Percentiles rank a stretch among this genome's conserved stretches.
phyloP scores from a whole-genome alignment of 768 basidiomycete genomes.

The Lactarius deliciosus region DNA sequence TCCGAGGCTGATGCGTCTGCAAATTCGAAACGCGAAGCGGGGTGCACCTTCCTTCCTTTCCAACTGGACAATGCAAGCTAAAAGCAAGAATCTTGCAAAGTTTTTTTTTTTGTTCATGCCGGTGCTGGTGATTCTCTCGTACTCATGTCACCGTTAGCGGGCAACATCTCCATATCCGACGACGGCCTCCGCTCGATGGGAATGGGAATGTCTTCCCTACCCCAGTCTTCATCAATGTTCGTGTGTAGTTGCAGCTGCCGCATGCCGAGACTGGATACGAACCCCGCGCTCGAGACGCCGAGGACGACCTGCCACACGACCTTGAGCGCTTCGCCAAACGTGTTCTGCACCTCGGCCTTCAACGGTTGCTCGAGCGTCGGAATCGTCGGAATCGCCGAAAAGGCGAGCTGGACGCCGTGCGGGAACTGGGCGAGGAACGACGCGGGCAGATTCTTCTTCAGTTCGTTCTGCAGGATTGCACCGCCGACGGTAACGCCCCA shows the following conservation, averaged over 20 bases:
- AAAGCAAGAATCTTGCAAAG: neutral
- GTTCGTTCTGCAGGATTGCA: conserved; percentile 41
- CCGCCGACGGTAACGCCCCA: conserved; percentile 42
- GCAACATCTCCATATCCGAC: neutral
- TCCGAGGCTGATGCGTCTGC: neutral
- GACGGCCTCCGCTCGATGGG: neutral
- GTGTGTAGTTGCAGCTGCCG: conserved; percentile 34
- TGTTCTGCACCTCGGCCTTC: conserved; percentile 30
- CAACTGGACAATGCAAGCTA: neutral
- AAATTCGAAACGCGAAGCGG: neutral
- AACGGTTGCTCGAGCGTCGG: conserved; percentile 30
- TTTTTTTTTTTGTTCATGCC: neutral
- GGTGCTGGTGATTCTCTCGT: neutral
- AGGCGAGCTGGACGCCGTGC: conserved; percentile 32
- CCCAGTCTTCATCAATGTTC: conserved; percentile 37
- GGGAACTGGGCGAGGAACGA: conserved; percentile 33
- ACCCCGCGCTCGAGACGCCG: conserved; percentile 34
- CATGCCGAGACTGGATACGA: conserved; percentile 35
- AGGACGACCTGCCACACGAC: conserved; percentile 37
- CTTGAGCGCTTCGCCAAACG: conserved; percentile 34
- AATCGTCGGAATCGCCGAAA: conserved; percentile 35
- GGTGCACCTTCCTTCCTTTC: neutral
- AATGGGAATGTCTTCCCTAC: conserved; percentile 22
- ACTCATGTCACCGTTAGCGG: neutral
- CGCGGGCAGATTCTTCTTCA: conserved; percentile 35